Conservation (phyloP, 352 stramenopile genomes). For the Phytopythium aichiense region DNA sequence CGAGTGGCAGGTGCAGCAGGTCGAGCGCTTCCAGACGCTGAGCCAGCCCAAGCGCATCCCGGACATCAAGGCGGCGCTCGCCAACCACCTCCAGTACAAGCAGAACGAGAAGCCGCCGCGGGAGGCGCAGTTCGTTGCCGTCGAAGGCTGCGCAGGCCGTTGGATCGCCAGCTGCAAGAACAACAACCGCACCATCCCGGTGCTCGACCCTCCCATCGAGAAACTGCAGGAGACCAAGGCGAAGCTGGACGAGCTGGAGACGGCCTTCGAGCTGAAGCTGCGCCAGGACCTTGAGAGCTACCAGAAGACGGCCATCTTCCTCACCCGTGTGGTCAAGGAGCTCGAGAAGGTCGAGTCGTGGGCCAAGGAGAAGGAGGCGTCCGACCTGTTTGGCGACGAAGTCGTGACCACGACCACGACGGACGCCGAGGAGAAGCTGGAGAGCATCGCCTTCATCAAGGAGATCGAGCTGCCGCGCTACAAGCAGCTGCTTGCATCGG, state of each 20-base stretch:
- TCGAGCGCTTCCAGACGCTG: slow-evolving; percentile 71
- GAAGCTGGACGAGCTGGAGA: slow-evolving; percentile 61
- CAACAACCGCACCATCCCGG: slow-evolving; percentile 71
- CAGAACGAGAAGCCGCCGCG: slow-evolving; percentile 81
- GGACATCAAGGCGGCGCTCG: slow-evolving; percentile 63
- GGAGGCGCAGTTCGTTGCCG: slow-evolving; percentile 76
- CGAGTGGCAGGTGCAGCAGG: slow-evolving; percentile 69
- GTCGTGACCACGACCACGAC: slow-evolving; percentile 48
- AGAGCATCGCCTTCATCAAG: slow-evolving; percentile 79
- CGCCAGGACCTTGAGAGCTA: slow-evolving; percentile 74
- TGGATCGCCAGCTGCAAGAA: slow-evolving; percentile 88
- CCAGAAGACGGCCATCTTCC: slow-evolving; percentile 79
- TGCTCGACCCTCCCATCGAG: slow-evolving; percentile 69
- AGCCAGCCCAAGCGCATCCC: slow-evolving; percentile 60
- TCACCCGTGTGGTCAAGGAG: slow-evolving; percentile 84
- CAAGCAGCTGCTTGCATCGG: slow-evolving; percentile 66
- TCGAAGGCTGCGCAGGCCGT: slow-evolving; percentile 73
- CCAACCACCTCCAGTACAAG: slow-evolving; percentile 79
- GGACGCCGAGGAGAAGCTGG: slow-evolving; percentile 77
- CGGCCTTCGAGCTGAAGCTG: slow-evolving; percentile 67
- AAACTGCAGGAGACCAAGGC: slow-evolving; percentile 77
- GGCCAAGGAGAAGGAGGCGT: slow-evolving; percentile 77
- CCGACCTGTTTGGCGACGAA: slow-evolving; percentile 61
- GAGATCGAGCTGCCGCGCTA: slow-evolving; percentile 82
- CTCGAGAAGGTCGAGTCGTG: slow-evolving; percentile 79